Conservation (phyloP, 106 monocot species). For the Dendrobium officinale region DNA sequence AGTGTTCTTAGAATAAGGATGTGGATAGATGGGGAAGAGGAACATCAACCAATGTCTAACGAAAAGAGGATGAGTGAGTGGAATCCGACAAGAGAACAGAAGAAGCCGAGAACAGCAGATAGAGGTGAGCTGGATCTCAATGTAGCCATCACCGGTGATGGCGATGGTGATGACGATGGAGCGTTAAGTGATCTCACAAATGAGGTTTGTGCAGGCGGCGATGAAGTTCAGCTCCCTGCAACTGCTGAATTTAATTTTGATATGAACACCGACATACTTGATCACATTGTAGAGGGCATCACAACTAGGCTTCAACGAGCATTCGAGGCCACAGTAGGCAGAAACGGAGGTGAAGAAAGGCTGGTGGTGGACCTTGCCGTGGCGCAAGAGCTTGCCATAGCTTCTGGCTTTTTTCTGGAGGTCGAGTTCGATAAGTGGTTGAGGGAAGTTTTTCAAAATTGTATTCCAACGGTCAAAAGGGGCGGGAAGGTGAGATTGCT, state of each 20-base stretch:
- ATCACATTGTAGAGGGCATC: slow-evolving; percentile 19
- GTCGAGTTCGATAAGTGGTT: slow-evolving; percentile 64
- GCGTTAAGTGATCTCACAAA: slow-evolving; percentile 51
- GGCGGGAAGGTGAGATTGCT: slow-evolving; percentile 60
- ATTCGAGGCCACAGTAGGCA: slow-evolving; percentile 18
- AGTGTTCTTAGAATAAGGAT: slow-evolving; percentile 42
- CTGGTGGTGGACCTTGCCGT: slow-evolving; percentile 30
- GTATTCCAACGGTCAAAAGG: slow-evolving; percentile 42
- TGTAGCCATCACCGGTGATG: slow-evolving; percentile 23
- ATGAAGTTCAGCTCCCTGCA: slow-evolving; percentile 13
- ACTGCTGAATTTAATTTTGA: slow-evolving; percentile 17
- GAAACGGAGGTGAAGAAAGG: slow-evolving; percentile 4
- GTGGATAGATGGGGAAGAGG: slow-evolving; percentile 10
- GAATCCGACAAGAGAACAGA: slow-evolving; percentile 13
- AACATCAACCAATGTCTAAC: neutral
- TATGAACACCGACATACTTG: neutral
- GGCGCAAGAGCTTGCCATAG: slow-evolving; percentile 31
- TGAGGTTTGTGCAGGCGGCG: slow-evolving; percentile 12
- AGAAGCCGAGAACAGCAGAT: slow-evolving; percentile 2
- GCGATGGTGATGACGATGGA: slow-evolving; percentile 26
- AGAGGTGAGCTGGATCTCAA: slow-evolving; percentile 52
- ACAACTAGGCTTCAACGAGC: slow-evolving; percentile 23
- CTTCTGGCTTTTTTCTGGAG: slow-evolving; percentile 49
- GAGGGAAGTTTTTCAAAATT: slow-evolving; percentile 55
- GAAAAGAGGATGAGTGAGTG: slow-evolving; percentile 45